Percentiles rank a stretch among this genome's conserved stretches.
phyloP scores from a whole-genome alignment of 2,329 filamentous ascomycete species.

The Westerdykella ornata region DNA sequence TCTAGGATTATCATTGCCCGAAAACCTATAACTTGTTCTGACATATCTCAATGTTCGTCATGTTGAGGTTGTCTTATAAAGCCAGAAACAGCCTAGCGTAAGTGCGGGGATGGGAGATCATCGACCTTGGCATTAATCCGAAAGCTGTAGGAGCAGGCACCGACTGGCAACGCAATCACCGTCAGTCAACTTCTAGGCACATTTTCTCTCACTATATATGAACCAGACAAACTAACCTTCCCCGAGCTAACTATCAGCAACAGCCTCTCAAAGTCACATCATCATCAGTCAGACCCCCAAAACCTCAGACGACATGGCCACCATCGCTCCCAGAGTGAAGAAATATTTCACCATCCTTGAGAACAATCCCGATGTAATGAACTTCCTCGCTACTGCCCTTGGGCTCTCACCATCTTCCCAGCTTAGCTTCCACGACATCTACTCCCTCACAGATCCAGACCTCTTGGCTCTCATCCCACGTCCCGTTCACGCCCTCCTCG shows the following conservation, averaged over 20 bases:
- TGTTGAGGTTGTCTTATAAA: too few species aligned
- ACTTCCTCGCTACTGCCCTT: conserved; percentile 44
- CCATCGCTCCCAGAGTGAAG: conserved; percentile 4
- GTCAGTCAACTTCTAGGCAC: too few species aligned
- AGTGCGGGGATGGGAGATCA: too few species aligned
- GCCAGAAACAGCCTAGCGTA: too few species aligned
- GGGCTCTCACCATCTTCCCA: conserved; percentile 37
- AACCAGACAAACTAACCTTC: neutral
- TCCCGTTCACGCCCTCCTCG: conserved; percentile 49
- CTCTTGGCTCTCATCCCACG: conserved; percentile 47
- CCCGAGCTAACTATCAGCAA: neutral
- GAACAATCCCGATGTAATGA: conserved; percentile 53
- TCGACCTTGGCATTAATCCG: too few species aligned
- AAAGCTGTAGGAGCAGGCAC: too few species aligned
- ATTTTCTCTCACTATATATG: too few species aligned
- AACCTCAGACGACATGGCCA: conserved; percentile 4
- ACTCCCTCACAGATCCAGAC: conserved; percentile 47
- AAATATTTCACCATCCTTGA: conserved; percentile 32
- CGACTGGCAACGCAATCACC: too few species aligned
- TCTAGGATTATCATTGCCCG: too few species aligned
- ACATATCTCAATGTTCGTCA: too few species aligned
- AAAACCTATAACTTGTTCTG: too few species aligned
- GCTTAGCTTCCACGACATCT: conserved; percentile 50
- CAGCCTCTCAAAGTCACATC: neutral
- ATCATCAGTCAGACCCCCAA: neutral